Evolutionary conservation across 257 asterid genomes (phyloP), one percentile per base, ranked within the genome.

Genomic region (Nicotiana knightiana): DNA sequence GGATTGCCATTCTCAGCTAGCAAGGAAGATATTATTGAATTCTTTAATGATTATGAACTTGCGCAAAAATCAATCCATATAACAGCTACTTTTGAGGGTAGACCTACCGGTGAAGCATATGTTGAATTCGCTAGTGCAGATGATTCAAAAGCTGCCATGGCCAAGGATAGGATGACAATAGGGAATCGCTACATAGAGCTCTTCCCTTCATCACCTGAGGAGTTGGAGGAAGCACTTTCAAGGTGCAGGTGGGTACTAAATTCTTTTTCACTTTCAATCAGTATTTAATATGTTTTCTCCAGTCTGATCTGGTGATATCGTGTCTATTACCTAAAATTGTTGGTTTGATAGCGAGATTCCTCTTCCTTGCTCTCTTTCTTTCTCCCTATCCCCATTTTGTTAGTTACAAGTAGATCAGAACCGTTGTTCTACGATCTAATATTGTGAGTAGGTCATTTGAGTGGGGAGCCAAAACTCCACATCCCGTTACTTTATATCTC

Each of bases 21-120:
- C 80, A 94, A 89, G 86, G 95, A 90, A 77, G 98, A 93, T 67
- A 91, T 93, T 75, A 61, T 90, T 54, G 90, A 89, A 35, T 94
- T 96, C 86, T 96, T 96, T 77, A 88, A 93, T 86, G 97, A 91
- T 86, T 96, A 91, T 83, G 88, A 67, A 53, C 88, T 96, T 51
- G 48, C 91, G n/a, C 97, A 91, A 83, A 97, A 93, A 59, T 90
- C 90, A 84, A 87, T 96, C 84, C 91, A 92, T 82, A 82, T 93
- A 70, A 88, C 97, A 28, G 88, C 91, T 64, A 94, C 89, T 82
- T 89, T 93, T 4, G 97, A 92, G 86, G 97, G 98, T 58, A 89
- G 97, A 85, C 90, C 99, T 9, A 93, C 97, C 48, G 98, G 99
- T 81, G 99, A 96, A 91, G 98, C 98, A 3, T 91, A 88, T 86